These are phyloP conservation scores for Lentinula boryana DNA, from an alignment of 768 basidiomycete genomes.

Conservation along the genomic window DNA sequence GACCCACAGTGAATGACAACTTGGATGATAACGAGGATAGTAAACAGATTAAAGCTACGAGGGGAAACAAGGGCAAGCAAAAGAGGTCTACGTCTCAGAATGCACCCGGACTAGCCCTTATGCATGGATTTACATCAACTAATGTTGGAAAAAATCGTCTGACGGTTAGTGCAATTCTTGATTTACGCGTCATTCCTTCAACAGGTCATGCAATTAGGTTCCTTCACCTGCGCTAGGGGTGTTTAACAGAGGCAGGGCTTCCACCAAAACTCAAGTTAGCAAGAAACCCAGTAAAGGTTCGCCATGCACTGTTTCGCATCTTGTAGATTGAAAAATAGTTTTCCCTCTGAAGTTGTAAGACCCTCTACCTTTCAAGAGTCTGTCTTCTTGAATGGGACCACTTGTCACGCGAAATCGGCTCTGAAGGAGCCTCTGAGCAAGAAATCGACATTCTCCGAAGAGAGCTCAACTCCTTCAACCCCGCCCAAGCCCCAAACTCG, in stretches of 20 bases:
- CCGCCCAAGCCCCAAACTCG: background rate
- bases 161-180: constrained; percentile 35
- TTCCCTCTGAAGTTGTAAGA: background rate
- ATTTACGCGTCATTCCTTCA: background rate
- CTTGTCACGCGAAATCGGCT: background rate
- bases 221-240: constrained; percentile 44
- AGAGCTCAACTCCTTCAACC: background rate
- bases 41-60: constrained; percentile 14
- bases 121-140: constrained; percentile 61
- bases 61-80: constrained; percentile 7
- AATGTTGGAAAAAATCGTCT: constrained; percentile 58
- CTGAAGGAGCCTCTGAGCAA: background rate
- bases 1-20: constrained; percentile 20
- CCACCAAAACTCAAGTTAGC: constrained; percentile 29
- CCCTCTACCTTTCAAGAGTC: background rate
- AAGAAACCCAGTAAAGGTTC: constrained; percentile 13
- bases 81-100: constrained; percentile 23
- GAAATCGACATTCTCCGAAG: background rate
- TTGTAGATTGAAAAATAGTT: background rate
- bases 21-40: constrained; percentile 7
- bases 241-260: constrained; percentile 63
- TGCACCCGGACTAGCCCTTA: constrained; percentile 46
- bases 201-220: constrained; percentile 15
- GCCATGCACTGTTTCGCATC: constrained; percentile 14
- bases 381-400: background rate